Conservation (phyloP, 2,329 filamentous ascomycete species). For the Pezicula carpinea region DNA sequence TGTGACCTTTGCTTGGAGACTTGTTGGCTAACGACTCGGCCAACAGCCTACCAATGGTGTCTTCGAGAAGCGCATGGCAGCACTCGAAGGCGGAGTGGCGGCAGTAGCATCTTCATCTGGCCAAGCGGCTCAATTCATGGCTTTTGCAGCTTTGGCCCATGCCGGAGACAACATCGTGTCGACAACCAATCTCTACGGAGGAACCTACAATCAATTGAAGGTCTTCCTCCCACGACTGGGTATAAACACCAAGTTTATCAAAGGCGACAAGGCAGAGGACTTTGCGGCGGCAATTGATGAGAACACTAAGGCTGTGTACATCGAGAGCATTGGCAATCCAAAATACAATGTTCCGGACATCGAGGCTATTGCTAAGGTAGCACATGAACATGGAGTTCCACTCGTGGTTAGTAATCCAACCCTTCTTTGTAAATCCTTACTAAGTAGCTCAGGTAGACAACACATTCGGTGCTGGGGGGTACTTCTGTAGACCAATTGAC, state of each 20-base stretch:
- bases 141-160: conserved; percentile 77
- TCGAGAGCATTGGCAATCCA: conserved; percentile 92
- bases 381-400: conserved; percentile 60
- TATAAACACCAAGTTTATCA: conserved; percentile 82
- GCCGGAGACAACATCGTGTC: conserved; percentile 90
- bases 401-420: conserved; percentile 37
- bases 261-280: conserved; percentile 73
- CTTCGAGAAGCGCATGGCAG: conserved; percentile 94
- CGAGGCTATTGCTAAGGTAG: conserved; percentile 77
- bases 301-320: conserved; percentile 85
- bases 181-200: conserved; percentile 87
- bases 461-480: conserved; percentile 91
- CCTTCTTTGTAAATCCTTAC: conserved; percentile 3
- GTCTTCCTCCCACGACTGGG: conserved; percentile 83
- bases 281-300: conserved; percentile 83
- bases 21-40: conserved; percentile 1
- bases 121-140: conserved; percentile 89
- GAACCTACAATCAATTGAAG: conserved; percentile 97
- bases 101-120: conserved; percentile 82
- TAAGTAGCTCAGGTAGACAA: conserved; percentile 66
- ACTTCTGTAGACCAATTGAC: conserved; percentile 79
- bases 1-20: neutral
- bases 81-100: conserved; percentile 85
- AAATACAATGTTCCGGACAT: conserved; percentile 91
- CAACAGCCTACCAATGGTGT: conserved; percentile 86